phyloP scores from a whole-genome alignment of 2,329 filamentous ascomycete species.

The Dryadomyces sulphureus region DNA sequence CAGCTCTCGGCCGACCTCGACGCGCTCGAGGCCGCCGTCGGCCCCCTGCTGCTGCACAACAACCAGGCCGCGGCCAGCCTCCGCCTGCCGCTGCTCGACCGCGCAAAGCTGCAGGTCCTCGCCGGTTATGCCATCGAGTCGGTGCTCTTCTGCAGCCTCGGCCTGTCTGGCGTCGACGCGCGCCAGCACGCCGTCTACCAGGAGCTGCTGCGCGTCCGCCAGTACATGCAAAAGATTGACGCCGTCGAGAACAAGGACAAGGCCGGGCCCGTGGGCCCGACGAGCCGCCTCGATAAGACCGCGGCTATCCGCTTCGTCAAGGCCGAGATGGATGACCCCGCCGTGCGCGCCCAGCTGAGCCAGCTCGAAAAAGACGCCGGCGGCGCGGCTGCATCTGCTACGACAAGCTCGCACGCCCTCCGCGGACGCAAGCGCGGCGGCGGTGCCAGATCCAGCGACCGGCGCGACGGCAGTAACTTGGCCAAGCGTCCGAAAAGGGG shows the following conservation, averaged over 20 bases:
- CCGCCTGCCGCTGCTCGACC: conserved; percentile 53
- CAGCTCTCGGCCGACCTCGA: conserved; percentile 68
- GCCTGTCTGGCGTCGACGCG: conserved; percentile 65
- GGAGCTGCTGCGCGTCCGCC: conserved; percentile 74
- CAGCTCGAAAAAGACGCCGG: conserved; percentile 31
- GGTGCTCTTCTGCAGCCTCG: conserved; percentile 68
- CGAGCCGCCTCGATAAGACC: conserved; percentile 48
- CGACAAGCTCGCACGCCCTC: not conserved
- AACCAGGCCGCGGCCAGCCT: not conserved
- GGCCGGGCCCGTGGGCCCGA: conserved; percentile 25
- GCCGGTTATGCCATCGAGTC: conserved; percentile 83
- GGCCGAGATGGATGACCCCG: conserved; percentile 49
- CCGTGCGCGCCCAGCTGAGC: conserved; percentile 36
- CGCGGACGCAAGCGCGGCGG: conserved; percentile 1
- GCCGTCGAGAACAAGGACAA: conserved; percentile 48
- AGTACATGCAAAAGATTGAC: conserved; percentile 90
- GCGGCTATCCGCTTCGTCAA: conserved; percentile 73
- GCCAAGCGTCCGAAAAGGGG: conserved; percentile 1
- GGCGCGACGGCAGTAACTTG: conserved; percentile 1
- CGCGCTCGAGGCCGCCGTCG: conserved; percentile 56
- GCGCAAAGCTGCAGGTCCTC: conserved; percentile 84
- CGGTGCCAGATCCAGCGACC: not conserved
- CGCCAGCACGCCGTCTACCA: conserved; percentile 72
- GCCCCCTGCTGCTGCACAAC: conserved; percentile 46
- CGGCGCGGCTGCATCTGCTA: not conserved